Evolutionary conservation across 345 rosid genomes (phyloP), one percentile per base, ranked within the genome.

Genomic region (Camelina hispida): DNA sequence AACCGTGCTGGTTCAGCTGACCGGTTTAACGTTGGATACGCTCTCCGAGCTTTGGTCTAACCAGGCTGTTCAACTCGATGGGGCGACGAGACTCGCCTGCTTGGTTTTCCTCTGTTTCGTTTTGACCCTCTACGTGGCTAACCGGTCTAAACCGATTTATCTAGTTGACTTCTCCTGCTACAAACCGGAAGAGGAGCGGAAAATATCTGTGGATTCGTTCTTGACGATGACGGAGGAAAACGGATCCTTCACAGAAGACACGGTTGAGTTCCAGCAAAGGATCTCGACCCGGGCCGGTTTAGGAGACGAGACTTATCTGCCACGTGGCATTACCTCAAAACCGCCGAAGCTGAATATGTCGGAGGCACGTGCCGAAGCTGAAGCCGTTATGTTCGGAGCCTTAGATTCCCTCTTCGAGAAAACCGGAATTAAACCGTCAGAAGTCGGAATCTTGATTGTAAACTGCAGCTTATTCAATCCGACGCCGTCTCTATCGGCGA

Each of bases 381-480:
- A 91, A 72, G 66, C 86, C 0, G 92, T 91, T 42, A 87, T 89
- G 94, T 86, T 86, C 65, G 91, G 92, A 17, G 84, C 89, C 1
- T 74, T 90, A 11, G 96, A 85, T 58, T 80, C 86, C 0, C 88
- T 90, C 11, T 83, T 87, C 61, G 77, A 82, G 51, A 87, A 79
- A 82, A 90, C 91, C 13, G 87, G 87, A 7, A 77, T 90, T 28
- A 71, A 82, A 56, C 84, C 93, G 15, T 75, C 77, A 20, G 89
- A 90, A 32, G 18, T 90, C 3, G 91, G 87, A 48, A 87, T 90
- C 63, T 82, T 91, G 34, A 77, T 91, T 4, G 97, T 89, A 61
- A 93, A 91, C 74, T 89, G 97, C 81, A 93, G 97, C 82, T 79
- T 93, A 64, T 91, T 91, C 66, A 85, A 81, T 46, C 97, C 97